Base-by-base conservation (phyloP, 495 filamentous ascomycete species). In the Ramalina intermedia region DNA sequence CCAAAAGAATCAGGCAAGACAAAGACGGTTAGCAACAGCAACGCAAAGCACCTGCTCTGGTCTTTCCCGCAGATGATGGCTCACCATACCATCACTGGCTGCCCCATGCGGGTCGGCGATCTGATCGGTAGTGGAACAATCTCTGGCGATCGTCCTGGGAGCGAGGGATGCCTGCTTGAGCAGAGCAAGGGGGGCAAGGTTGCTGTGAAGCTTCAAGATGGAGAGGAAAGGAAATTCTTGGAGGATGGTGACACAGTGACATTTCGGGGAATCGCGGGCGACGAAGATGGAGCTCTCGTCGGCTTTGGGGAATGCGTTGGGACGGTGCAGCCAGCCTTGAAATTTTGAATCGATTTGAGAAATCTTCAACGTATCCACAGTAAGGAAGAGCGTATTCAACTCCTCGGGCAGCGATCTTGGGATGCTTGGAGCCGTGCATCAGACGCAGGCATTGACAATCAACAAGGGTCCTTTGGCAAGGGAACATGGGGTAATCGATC, bases 11-110 rank as follows among this genome's bases (percentile, higher is more conserved):
- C 75, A 35, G 81, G 83, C 2, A 69, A 71, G 37, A 74, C 78
- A 0, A 82, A 80, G 2, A 77, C 76, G 1, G 78, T 94, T 46
- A 68, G 72, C 2, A 67, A 65, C 23, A 84, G 79, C 38, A 84
- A 72, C 48, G 74, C 78, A 9, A 72, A 66, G 50, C 77, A 94
- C 61, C 75, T 96, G 24, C 74, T 96, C 18, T 96, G 79, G 72
- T 94, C 86, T 0, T 96, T 94, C 66, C 76, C 85, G 13, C 90
- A 96, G 66, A 94, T 96, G 87, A 70, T 96, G 36, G 81, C 90
- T 0, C 90, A 96, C 60, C 90, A 96, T 61, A 81, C 84, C 6
- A 72, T 90, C 41, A 84, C 81, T 1, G 90, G 90, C 20, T 96
- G 90, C 62, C 79, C 82, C 14, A 61, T 96, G 69, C 75, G 78